Evolutionary conservation across 202 grass and related monocot species (phyloP).

Genomic region (Hordeum pubiflorum): DNA sequence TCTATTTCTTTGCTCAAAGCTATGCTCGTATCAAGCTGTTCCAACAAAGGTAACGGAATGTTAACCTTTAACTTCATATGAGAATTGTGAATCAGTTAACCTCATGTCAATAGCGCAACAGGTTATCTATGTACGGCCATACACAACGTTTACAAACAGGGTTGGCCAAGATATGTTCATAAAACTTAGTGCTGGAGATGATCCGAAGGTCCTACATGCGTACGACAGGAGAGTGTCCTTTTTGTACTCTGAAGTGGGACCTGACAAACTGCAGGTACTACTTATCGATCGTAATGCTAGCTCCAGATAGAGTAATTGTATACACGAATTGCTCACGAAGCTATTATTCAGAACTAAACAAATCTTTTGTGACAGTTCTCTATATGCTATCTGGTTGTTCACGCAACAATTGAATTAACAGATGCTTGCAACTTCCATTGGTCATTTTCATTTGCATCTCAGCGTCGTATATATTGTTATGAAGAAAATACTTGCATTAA

Average conservation of each 20-base stretch:
- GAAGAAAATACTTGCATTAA: not conserved
- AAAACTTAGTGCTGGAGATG: constrained; percentile 61
- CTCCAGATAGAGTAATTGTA: not conserved
- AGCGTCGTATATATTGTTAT: not conserved
- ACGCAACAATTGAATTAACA: not conserved
- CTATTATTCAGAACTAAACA: constrained; percentile 15
- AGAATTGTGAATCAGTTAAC: constrained; percentile 14
- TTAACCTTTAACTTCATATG: constrained; percentile 17
- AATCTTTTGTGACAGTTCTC: not conserved
- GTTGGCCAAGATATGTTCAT: constrained; percentile 74
- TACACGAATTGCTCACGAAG: constrained; percentile 8
- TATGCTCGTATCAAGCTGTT: constrained; percentile 84
- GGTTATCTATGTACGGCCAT: constrained; percentile 84
- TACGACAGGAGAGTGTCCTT: constrained; percentile 80
- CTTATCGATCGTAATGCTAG: constrained; percentile 1
- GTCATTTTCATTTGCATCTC: constrained; percentile 7
- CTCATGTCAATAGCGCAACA: constrained; percentile 36
- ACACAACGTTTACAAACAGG: constrained; percentile 90
- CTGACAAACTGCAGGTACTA: constrained; percentile 72
- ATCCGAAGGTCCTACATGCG: constrained; percentile 57
- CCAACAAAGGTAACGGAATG: constrained; percentile 80
- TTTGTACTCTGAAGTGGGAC: constrained; percentile 55
- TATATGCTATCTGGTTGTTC: not conserved
- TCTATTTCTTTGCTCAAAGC: constrained; percentile 85
- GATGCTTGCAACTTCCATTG: not conserved